phyloP scores from a whole-genome alignment of 345 rosid species.

The Citrus hindsii region DNA sequence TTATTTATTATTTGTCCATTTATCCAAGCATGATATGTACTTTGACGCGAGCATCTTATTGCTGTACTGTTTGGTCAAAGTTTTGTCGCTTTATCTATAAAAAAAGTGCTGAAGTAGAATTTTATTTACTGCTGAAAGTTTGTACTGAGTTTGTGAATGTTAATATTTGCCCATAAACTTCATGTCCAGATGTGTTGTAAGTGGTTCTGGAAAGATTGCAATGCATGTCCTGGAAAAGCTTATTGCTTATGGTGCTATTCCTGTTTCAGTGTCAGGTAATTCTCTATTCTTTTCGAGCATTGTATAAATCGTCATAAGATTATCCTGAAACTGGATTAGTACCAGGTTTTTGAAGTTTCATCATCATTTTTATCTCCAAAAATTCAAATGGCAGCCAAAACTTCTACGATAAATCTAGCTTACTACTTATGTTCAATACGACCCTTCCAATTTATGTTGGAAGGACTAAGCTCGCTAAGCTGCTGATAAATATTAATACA shows the following conservation, averaged over 20 bases:
- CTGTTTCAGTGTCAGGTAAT: slow-evolving; percentile 85
- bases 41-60: background rate
- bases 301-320: background rate
- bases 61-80: background rate
- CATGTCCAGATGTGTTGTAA: slow-evolving; percentile 74
- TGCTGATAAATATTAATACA: background rate
- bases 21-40: background rate
- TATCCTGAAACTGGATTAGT: background rate
- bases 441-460: background rate
- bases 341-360: background rate
- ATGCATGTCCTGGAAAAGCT: slow-evolving; percentile 98
- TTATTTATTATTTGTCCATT: slow-evolving; percentile 1
- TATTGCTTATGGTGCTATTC: slow-evolving; percentile 91
- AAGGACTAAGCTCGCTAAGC: background rate
- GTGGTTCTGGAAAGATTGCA: slow-evolving; percentile 98
- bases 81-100: background rate
- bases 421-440: background rate
- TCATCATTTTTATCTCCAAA: background rate
- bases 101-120: background rate
- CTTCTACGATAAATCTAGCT: background rate
- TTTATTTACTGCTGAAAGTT: background rate
- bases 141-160: slow-evolving; percentile 4
- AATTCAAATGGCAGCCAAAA: background rate
- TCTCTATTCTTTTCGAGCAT: slow-evolving; percentile 1
- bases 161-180: slow-evolving; percentile 12